phyloP scores from a whole-genome alignment of 768 basidiomycete genomes.

The Russula sp. region DNA sequence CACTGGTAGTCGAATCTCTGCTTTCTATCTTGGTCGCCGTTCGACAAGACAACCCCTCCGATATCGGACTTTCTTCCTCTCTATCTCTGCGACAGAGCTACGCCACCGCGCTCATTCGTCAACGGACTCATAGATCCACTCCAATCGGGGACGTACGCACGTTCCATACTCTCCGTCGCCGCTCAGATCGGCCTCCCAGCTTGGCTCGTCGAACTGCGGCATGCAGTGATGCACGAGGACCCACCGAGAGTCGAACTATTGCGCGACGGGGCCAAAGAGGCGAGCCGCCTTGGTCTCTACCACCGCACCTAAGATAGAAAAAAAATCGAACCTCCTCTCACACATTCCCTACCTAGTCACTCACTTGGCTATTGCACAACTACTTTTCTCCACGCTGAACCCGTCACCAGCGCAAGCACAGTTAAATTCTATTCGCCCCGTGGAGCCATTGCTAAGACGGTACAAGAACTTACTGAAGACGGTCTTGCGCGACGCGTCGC shows the following conservation, averaged over 20 bases:
- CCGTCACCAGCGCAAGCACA: slow-evolving; percentile 33
- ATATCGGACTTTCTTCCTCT: slow-evolving; percentile 35
- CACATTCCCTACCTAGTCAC: slow-evolving; percentile 48
- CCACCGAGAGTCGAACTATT: slow-evolving; percentile 80
- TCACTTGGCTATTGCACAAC: slow-evolving; percentile 78
- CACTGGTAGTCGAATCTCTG: slow-evolving; percentile 73
- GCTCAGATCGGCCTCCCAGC: slow-evolving; percentile 78
- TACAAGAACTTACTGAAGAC: slow-evolving; percentile 71
- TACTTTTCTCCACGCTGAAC: slow-evolving; percentile 80
- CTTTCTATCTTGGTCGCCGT: slow-evolving; percentile 59
- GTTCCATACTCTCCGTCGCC: slow-evolving; percentile 88
- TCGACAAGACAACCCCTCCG: slow-evolving; percentile 48
- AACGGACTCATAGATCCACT: slow-evolving; percentile 95
- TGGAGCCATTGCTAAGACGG: slow-evolving; percentile 64
- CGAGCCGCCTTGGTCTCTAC: slow-evolving; percentile 33
- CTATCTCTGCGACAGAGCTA: slow-evolving; percentile 72
- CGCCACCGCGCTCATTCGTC: slow-evolving; percentile 82
- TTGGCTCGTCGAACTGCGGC: slow-evolving; percentile 90
- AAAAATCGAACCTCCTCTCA: not conserved
- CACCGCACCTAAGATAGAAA: too few species aligned
- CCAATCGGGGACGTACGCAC: slow-evolving; percentile 83
- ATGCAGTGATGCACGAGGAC: slow-evolving; percentile 95
- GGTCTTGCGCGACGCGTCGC: slow-evolving; percentile 61
- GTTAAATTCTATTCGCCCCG: slow-evolving; percentile 44
- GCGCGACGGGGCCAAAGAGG: slow-evolving; percentile 74